Base-by-base conservation (phyloP, 345 rosid genomes). In the Eutrema japonicum region DNA sequence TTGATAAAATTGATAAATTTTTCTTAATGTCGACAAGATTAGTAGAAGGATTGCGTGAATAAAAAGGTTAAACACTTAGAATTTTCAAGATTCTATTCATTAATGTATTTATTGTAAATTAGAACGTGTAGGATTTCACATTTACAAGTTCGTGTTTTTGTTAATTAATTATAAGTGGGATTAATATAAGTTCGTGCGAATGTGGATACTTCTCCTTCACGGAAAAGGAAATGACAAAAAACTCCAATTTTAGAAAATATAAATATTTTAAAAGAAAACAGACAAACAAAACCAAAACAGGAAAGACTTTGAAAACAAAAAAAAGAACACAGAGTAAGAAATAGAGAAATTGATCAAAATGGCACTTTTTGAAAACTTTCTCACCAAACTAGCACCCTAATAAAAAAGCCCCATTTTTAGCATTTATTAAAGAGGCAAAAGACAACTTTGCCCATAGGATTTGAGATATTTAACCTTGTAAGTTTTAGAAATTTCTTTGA, bases 271-370 rank as follows among this genome's bases (percentile, higher is more conserved):
- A 46, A 42, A 41, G 9, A 40, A 70, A 70, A 70, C 57, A 58
- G 57, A 70, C 74, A 57, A 45, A 32, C 57, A 58, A 70, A 70
- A 18, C 11, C 55, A 10, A 48, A 70, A 70, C 74, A 58, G 57
- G 49, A 57, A 32, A 70, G 45, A 55, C 64, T 70, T 54, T 7
- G 26, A 36, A 27, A 18, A 18, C 22, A 18, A 36, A 46, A n/a
- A 8, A 0, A 33, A 70, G 73, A 8, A 57, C 73, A 70, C 57
- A 70, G 49, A 58, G 10, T 50, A 18, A 18, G 22, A n/a, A n/a
- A n/a, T n/a, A n/a, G n/a, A n/a, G n/a, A n/a, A n/a, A n/a, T n/a
- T n/a, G n/a, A n/a, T n/a, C n/a, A n/a, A n/a, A n/a, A n/a, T n/a
- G n/a, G n/a, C n/a, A n/a, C n/a, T n/a, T n/a, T n/a, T n/a, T n/a